Conservation (phyloP, 129 eudicot genomes). For the carrot (Daucus carota) region DNA sequence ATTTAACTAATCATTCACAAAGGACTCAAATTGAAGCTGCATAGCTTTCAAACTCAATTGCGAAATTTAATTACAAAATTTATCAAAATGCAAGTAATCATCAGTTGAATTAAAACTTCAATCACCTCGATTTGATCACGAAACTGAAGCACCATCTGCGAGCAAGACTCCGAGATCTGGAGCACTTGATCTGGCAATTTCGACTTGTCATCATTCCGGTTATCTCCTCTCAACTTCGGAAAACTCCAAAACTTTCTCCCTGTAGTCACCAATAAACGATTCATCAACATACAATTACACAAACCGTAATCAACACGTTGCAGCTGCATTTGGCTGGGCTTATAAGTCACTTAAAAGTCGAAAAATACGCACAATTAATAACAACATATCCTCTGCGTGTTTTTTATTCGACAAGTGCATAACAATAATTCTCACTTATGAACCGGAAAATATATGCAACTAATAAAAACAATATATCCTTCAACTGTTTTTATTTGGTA, state of each 20-base stretch:
- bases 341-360: too few relatives aligned
- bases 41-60: background rate
- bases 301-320: too few relatives aligned
- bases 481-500: too few relatives aligned
- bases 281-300: background rate
- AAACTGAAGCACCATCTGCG: slow-evolving; percentile 85
- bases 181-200: slow-evolving; percentile 50
- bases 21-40: background rate
- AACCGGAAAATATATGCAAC: too few relatives aligned
- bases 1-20: background rate
- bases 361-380: too few relatives aligned
- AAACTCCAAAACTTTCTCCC: slow-evolving; percentile 59
- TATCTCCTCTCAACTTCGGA: slow-evolving; percentile 45
- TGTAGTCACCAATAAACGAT: background rate
- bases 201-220: slow-evolving; percentile 30
- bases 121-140: slow-evolving; percentile 56
- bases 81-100: background rate
- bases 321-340: too few relatives aligned
- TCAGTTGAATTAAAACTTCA: background rate
- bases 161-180: slow-evolving; percentile 80
- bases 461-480: too few relatives aligned
- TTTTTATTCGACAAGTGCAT: too few relatives aligned
- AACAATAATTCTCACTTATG: too few relatives aligned
- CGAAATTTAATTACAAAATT: background rate
- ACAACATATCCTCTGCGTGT: too few relatives aligned